Base-by-base conservation (phyloP, 306 rosid genomes). In the Fragaria nilgerrensis region DNA sequence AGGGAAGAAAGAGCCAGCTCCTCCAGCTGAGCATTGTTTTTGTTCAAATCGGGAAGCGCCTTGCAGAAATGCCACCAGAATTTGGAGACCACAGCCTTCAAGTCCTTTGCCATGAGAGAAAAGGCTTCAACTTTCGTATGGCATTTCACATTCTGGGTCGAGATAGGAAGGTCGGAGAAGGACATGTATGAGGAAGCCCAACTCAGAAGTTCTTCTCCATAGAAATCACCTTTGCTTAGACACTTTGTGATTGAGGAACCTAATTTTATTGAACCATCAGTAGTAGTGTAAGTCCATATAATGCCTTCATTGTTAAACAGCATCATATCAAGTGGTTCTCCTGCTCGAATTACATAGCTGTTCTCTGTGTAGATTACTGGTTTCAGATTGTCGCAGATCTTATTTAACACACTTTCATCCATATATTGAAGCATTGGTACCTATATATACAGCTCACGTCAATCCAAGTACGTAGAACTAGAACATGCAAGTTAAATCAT, bases 91-190 rank as follows among this genome's bases (percentile, higher is more conserved):
- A 64, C 17, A 19, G 39, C 56, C 23, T 5, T 68, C 68, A 56
- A 67, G 47, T 75, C 65, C 9, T 22, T 47, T 23, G 66, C 71
- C 43, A 5, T 37, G 2, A 69, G 49, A 10, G 37, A 36, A 70
- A 70, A 70, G 5, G 82, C 82, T 86, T 84, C 94, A 0, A 89
- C 89, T 79, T 79, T 84, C 37, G 75, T 23, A 17, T 78, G 70
- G 41, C 86, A 77, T 61, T 67, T 77, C 3, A 84, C 85, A 4
- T 85, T 86, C 82, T 78, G 78, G 3, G 86, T 44, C 10, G 92
- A 86, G 50, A 70, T 76, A 13, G 91, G 90, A 56, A 84, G 81
- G 52, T 78, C 49, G 7, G 85, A 76, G 39, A 70, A 50, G 56
- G 82, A 66, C 73, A 29, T 72, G 34, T 82, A 48, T 36, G 56